phyloP scores from a whole-genome alignment of 192 early-diverging fungal genomes.

The Kappamyces sp. region DNA sequence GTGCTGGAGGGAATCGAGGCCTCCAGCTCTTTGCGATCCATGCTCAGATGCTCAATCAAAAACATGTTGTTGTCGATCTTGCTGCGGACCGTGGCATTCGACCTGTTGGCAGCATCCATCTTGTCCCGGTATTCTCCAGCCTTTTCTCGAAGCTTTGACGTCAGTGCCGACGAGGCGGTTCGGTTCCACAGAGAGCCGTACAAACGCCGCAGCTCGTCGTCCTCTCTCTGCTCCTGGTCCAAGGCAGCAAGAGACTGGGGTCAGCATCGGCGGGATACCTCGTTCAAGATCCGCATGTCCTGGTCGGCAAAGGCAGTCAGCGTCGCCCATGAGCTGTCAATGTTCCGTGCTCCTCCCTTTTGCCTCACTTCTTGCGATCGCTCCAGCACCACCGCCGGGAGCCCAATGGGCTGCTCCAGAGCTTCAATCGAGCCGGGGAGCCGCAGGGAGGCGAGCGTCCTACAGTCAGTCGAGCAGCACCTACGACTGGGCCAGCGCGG shows the following conservation, averaged over 20 bases:
- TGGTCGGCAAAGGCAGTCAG: slow-evolving; percentile 46
- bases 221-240: slow-evolving; percentile 64
- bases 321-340: slow-evolving; percentile 61
- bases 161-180: slow-evolving; percentile 45
- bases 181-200: slow-evolving; percentile 57
- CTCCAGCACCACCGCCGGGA: slow-evolving; percentile 64
- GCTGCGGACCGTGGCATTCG: slow-evolving; percentile 44
- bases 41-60: slow-evolving; percentile 49
- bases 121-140: slow-evolving; percentile 50
- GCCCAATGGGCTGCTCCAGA: slow-evolving; percentile 64
- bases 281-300: slow-evolving; percentile 56
- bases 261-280: slow-evolving; percentile 32
- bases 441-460: slow-evolving; percentile 61
- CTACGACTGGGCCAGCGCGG: slow-evolving; percentile 60
- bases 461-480: slow-evolving; percentile 16
- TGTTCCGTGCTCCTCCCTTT: slow-evolving; percentile 58
- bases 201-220: slow-evolving; percentile 52
- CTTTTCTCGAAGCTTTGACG: slow-evolving; percentile 47
- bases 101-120: slow-evolving; percentile 51
- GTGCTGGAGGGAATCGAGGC: slow-evolving; percentile 56
- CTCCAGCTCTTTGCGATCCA: slow-evolving; percentile 35
- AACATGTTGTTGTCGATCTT: slow-evolving; percentile 57
- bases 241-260: slow-evolving; percentile 55
- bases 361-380: slow-evolving; percentile 69
- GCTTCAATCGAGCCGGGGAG: slow-evolving; percentile 67